phyloP scores from a whole-genome alignment of 2,329 filamentous ascomycete species.

The Magnaporthiopsis rhizophila region DNA sequence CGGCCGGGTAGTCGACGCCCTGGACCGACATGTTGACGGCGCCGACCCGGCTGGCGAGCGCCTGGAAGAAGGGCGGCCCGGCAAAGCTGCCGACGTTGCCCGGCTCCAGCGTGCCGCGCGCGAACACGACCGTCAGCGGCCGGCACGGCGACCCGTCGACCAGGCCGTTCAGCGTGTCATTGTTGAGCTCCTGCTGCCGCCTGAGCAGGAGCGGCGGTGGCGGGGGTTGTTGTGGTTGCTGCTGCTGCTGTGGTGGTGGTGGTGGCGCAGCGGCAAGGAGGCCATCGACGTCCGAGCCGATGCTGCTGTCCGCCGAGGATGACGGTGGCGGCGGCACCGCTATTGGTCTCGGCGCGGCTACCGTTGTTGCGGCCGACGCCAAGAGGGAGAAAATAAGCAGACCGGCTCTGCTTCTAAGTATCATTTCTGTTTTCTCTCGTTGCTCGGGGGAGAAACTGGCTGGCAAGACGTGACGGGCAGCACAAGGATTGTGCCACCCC shows the following conservation, averaged over 20 bases:
- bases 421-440: not conserved
- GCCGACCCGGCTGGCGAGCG: conserved; percentile 32
- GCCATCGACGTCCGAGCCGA: too few relatives aligned
- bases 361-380: not conserved
- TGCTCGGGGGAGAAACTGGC: not conserved
- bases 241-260: not conserved
- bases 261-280: not conserved
- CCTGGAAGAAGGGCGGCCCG: conserved; percentile 42
- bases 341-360: not conserved
- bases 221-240: not conserved
- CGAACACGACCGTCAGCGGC: conserved; percentile 44
- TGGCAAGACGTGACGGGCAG: not conserved
- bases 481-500: too few relatives aligned
- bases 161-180: conserved; percentile 10
- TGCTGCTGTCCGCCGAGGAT: too few relatives aligned
- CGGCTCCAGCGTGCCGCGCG: conserved; percentile 44
- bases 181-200: conserved; percentile 4
- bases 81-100: conserved; percentile 42
- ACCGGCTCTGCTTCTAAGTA: not conserved
- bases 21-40: conserved; percentile 39
- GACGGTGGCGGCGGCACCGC: not conserved
- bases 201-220: not conserved
- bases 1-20: conserved; percentile 44
- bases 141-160: conserved; percentile 23
- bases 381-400: not conserved